Evolutionary conservation across 2,329 filamentous ascomycete genomes (phyloP).

Genomic region (Ambrosiella beaveri): DNA sequence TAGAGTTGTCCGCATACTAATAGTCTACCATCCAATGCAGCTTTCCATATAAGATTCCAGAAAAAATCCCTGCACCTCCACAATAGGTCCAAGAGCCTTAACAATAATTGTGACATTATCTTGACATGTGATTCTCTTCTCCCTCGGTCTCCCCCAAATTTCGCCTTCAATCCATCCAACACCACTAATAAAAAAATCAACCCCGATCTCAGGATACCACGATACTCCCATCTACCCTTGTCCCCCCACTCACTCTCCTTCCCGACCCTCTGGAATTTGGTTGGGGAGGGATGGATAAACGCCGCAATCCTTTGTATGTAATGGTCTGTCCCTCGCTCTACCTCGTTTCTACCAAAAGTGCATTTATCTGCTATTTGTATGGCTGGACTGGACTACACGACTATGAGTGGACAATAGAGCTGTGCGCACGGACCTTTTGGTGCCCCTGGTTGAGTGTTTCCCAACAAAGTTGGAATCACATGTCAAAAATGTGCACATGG

Average conservation of each 20-base stretch:
- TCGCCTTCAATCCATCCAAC: neutral
- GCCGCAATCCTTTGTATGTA: too few relatives aligned
- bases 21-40: too few relatives aligned
- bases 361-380: neutral
- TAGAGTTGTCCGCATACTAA: too few relatives aligned
- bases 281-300: neutral
- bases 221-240: neutral
- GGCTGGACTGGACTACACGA: too few relatives aligned
- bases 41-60: neutral
- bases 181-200: neutral
- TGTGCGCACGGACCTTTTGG: neutral
- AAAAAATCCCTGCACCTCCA: neutral
- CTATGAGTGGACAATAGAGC: too few relatives aligned
- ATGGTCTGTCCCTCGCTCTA: too few relatives aligned
- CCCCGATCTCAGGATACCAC: neutral
- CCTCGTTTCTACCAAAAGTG: too few relatives aligned
- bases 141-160: neutral
- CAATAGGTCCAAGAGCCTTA: neutral
- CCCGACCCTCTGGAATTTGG: neutral
- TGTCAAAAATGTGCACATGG: neutral
- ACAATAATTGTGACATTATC: neutral
- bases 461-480: constrained; percentile 22
- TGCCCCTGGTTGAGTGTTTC: constrained; percentile 25
- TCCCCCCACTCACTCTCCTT: neutral
- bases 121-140: constrained; percentile 3